phyloP scores from a whole-genome alignment of 148 eudicot species.

The Vaccinium macrocarpon region DNA sequence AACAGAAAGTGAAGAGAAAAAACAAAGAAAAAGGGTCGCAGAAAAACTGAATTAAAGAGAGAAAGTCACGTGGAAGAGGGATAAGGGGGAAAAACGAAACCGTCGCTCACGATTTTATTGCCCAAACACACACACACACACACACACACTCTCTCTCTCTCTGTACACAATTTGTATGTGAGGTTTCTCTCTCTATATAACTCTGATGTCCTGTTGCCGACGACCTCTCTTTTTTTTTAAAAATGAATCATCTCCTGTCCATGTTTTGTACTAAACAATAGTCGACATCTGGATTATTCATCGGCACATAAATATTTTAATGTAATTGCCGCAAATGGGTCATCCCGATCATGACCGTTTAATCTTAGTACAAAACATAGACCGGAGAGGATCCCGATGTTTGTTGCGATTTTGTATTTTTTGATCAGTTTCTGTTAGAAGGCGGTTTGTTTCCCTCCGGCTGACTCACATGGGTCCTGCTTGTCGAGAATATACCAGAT shows the following conservation, averaged over 20 bases:
- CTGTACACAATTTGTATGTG: background rate
- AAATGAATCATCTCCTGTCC: no score
- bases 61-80: background rate
- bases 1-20: conserved; percentile 18
- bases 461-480: background rate
- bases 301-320: no score
- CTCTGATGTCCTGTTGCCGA: no score
- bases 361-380: no score
- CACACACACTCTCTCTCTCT: conserved; percentile 5
- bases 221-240: no score
- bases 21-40: background rate
- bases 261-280: no score
- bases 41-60: background rate
- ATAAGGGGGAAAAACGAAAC: conserved; percentile 11
- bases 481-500: background rate
- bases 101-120: conserved; percentile 9
- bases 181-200: no score
- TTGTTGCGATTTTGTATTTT: no score
- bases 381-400: no score
- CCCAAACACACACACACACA: background rate
- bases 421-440: conserved; percentile 18
- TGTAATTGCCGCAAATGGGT: no score
- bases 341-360: no score
- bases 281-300: no score
- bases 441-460: background rate